Conservation (phyloP, 1,139 yeast species). For the Pneumocystis sp. region DNA sequence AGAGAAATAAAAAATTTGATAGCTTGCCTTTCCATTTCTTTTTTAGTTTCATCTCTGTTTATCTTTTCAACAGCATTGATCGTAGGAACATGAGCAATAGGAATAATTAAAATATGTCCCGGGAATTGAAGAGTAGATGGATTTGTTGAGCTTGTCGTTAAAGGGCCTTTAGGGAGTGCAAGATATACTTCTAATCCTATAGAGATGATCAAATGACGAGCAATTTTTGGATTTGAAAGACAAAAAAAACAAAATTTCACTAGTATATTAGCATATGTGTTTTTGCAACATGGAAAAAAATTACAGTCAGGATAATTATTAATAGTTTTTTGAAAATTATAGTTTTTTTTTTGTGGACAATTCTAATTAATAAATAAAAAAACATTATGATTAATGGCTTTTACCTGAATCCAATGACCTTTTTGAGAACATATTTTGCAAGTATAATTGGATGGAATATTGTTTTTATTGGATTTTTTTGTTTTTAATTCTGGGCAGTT, state of each 20-base stretch:
- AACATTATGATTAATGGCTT: neutral
- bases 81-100: conserved; percentile 58
- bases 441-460: neutral
- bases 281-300: conserved; percentile 15
- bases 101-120: conserved; percentile 75
- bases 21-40: conserved; percentile 25
- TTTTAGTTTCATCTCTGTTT: conserved; percentile 17
- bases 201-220: conserved; percentile 65
- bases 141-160: conserved; percentile 32
- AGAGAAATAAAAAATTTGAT: neutral
- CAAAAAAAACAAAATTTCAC: conserved; percentile 57
- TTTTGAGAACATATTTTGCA: neutral
- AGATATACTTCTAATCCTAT: conserved; percentile 54
- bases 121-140: conserved; percentile 36
- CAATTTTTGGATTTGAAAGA: conserved; percentile 62
- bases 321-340: conserved; percentile 13
- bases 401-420: neutral
- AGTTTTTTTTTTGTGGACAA: conserved; percentile 2
- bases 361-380: neutral
- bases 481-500: neutral
- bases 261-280: conserved; percentile 30
- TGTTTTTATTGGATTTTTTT: neutral
- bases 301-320: conserved; percentile 14
- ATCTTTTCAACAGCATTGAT: conserved; percentile 19
- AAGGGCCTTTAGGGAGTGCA: conserved; percentile 79